phyloP scores from a whole-genome alignment of 1,284 basidiomycete species.

The Violaceomyces palustris region DNA sequence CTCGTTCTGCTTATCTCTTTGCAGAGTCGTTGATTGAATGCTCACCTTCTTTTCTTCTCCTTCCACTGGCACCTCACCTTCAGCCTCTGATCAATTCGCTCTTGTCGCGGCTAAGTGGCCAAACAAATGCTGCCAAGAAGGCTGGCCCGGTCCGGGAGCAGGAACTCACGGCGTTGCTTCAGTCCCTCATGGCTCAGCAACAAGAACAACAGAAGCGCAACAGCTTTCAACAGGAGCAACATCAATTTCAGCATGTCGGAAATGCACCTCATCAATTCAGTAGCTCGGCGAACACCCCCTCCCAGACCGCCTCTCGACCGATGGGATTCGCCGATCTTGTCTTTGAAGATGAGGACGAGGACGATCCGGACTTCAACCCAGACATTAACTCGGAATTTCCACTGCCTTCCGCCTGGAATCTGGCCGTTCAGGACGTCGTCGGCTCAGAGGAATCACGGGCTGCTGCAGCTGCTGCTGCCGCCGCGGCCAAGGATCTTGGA shows the following conservation, averaged over 20 bases:
- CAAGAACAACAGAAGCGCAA: neutral
- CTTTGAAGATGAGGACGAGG: conserved; percentile 40
- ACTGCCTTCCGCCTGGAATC: conserved; percentile 31
- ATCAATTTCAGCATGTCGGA: neutral
- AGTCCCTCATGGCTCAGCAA: conserved; percentile 35
- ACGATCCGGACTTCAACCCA: conserved; percentile 39
- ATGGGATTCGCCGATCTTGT: conserved; percentile 31
- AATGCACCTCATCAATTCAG: neutral
- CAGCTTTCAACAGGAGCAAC: neutral
- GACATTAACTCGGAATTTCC: conserved; percentile 30
- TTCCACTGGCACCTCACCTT: no score
- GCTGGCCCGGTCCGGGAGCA: conserved; percentile 28
- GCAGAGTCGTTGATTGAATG: no score
- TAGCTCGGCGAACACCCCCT: neutral
- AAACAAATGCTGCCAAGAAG: no score
- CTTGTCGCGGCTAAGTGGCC: conserved; percentile 23
- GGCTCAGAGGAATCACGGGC: conserved; percentile 22
- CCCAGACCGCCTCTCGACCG: conserved; percentile 1
- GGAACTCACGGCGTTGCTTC: conserved; percentile 35
- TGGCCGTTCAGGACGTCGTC: conserved; percentile 36
- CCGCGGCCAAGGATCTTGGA: no score
- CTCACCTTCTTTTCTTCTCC: no score
- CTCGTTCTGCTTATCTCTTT: no score
- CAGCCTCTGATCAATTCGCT: conserved; percentile 33
- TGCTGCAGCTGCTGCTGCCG: conserved; percentile 18